Percentiles rank a stretch among this genome's conserved stretches.
phyloP scores from a whole-genome alignment of 169 alveolate species.

The Eimeria zaria region DNA sequence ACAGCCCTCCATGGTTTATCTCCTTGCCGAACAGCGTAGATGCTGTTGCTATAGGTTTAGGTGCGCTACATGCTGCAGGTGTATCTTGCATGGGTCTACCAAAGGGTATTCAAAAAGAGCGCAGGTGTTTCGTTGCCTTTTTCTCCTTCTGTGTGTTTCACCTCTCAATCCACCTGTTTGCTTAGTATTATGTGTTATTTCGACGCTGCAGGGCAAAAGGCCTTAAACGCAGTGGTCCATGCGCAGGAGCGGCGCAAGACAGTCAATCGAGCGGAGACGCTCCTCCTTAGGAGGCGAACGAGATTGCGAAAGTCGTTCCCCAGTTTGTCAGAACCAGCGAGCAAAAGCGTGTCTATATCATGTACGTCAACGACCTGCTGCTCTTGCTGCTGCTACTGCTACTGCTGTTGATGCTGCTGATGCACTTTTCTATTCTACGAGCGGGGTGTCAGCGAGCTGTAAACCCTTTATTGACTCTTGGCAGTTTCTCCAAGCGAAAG shows the following conservation, averaged over 20 bases:
- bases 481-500: too few relatives aligned
- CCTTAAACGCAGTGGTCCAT: conserved; percentile 15
- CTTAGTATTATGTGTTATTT: not conserved
- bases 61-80: not conserved
- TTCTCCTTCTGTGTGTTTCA: not conserved
- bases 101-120: not conserved
- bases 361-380: not conserved
- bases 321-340: conserved; percentile 51
- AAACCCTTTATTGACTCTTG: too few relatives aligned
- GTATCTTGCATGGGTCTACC: not conserved
- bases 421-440: not conserved
- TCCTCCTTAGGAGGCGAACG: conserved; percentile 71
- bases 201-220: not conserved
- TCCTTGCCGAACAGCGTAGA: not conserved
- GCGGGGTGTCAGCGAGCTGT: not conserved
- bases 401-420: not conserved
- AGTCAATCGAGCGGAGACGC: conserved; percentile 57
- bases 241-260: conserved; percentile 73
- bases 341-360: conserved; percentile 35
- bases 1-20: not conserved
- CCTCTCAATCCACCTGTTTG: not conserved
- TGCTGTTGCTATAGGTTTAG: not conserved
- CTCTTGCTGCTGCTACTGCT: not conserved
- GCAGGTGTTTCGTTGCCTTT: not conserved
- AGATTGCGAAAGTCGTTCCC: conserved; percentile 43